Evolutionary conservation across 1,284 basidiomycete species (phyloP), one percentile per base, ranked within the genome.

Genomic region (Hemileccinum hortonii): DNA sequence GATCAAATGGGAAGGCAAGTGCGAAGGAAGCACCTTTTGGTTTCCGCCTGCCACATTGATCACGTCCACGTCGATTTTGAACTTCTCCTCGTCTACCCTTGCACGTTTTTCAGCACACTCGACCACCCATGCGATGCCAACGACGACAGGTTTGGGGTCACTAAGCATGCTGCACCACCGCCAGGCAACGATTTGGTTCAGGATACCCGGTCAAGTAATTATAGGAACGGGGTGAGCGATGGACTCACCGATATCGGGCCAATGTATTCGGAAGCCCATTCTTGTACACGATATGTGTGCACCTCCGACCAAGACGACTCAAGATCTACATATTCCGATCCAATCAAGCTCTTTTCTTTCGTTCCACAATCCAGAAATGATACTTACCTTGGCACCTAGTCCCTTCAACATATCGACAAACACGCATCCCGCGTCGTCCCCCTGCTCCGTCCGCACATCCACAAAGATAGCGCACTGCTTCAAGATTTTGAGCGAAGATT

Each of bases 51-150:
- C 84, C 22, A 90, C 75, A 53, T 86, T 86, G 42, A 84, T 77
- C 40, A 79, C 73, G 22, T 83, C 83, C 3, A 92, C 72, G 59
- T 92, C 82, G 46, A 96, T 80, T 21, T 80, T 63, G 66, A 84
- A 92, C 32, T 73, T 76, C 3, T 73, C 70, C 64, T 95, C 93
- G 9, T 86, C 84, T 3, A 90, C 79, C 40, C 73, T 78, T 38
- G 72, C 69, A 21, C 83, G 78, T 52, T 84, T 79, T 64, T 95
- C 92, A 12, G 2, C 50, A 38, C 51, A 52, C 15, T 52, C 51
- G 21, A 93, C 90, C 3, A 96, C 90, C 94, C 94, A 97, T n/a
- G 82, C 86, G 58, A 95, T 91, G 12, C 92, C 90, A 14, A 97
- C 89, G 12, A 95, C 83, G 38, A 77, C 67, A 1, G 90, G 90